Base-by-base conservation (phyloP, 2,329 filamentous ascomycete genomes). In the Verticillium tricorpus region DNA sequence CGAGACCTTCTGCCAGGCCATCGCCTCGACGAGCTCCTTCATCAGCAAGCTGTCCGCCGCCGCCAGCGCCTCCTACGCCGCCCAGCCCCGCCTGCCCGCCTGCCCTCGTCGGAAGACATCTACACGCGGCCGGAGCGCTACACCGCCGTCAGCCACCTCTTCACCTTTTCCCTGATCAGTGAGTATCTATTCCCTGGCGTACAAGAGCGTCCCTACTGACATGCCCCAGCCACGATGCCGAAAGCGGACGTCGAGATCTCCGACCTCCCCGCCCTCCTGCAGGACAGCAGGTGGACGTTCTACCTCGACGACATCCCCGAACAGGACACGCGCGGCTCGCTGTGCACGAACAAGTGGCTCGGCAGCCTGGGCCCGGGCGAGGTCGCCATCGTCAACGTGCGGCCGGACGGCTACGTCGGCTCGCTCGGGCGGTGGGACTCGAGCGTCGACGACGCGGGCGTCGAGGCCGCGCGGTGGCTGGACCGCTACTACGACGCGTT, bases 361-460 rank as follows among this genome's bases (percentile, higher is more conserved):
- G 87, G 86, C 50, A 81, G 78, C 56, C 75, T 91, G 3, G 77
- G 75, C 0, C 77, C 79, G 1, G 77, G 80, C 11, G 83, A 89
- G 66, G 82, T 89, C 6, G 86, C 84, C 5, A 82, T 92, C 50
- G 78, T 89, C 50, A 88, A 89, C 67, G 86, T 92, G 1, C 81
- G 89, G 5, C 89, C 89, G 0, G 89, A 92, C 72, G 89, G 89
- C 12, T 92, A 92, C 71, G 85, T 92, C 5, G 89, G 89, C 1
- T 85, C 82, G n/a, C 74, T 90, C 28, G 77, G 81, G 55, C 74
- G 80, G 50, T 84, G 81, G 81, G 80, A 83, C 69, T 78, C 80
- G 37, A 78, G 76, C 66, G 69, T 81, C 32, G 81, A 83, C 60
- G 80, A 80, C 52, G 74, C 81, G 6, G 83, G 83, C 52, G 72